Base-by-base conservation (phyloP, 1,284 basidiomycete genomes). In the Ceratorhiza oryzae-sativae region DNA sequence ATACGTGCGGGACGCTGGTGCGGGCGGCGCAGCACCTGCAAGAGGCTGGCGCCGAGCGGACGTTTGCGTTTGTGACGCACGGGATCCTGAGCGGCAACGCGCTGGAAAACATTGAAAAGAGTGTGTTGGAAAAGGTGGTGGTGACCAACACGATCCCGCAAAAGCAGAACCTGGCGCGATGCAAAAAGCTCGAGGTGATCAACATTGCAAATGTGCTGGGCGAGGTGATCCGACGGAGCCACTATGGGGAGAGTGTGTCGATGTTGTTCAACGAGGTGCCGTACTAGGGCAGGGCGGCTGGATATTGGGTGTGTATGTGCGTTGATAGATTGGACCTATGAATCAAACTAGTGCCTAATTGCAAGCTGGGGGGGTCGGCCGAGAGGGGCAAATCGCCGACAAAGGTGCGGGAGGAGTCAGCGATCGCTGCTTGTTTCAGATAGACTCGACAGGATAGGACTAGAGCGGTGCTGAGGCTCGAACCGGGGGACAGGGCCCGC, bases 101-200 rank as follows among this genome's bases (percentile, higher is more conserved):
- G 60, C 84, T 98, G 75, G 81, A 85, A 81, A 84, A 84, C 34
- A 88, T 97, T 74, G 84, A 86, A 77, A 84, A 85, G 77, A 94
- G 91, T 76, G 87, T 87, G 75, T 82, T 99, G 81, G 94, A 97
- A 82, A 97, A 96, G 85, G 83, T 99, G 79, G 94, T 99, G 72
- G 95, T 99, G 77, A 99, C 97, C 77, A 99, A 99, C 84, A 99
- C 97, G 79, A 88, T 99, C 51, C 97, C 97, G 51, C 97, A 99
- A 82, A 77, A 83, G 74, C 89, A 86, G 76, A 97, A 98, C 82
- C 85, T 89, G 79, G 85, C 83, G 58, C 80, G 80, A 75, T 97
- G 96, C 81, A 79, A 81, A 72, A 98, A 97, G 85, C 90, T 99
- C 63, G 95, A 98, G 84, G 93, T 96, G 76, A 92, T 99, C 76